Evolutionary conservation across 2,329 filamentous ascomycete species (phyloP).

Genomic region (Tricladium varicosporioides): DNA sequence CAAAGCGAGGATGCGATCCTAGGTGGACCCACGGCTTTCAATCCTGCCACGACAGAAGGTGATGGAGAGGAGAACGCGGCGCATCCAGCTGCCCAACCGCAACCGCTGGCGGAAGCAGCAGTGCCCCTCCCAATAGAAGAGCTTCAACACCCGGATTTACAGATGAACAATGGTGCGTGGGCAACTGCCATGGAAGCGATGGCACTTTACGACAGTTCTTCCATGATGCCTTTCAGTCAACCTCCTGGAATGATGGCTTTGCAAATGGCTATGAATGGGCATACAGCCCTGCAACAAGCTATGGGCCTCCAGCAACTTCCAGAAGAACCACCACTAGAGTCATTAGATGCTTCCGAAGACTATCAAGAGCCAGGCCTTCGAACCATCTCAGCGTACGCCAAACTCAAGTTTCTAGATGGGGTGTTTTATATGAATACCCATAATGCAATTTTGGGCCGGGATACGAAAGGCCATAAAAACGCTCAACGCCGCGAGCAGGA

Average conservation of each 20-base stretch:
- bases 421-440: conserved; percentile 78
- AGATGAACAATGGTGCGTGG: neutral
- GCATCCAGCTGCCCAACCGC: neutral
- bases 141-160: neutral
- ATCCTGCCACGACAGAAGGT: neutral
- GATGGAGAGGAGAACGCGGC: neutral
- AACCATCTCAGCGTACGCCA: conserved; percentile 47
- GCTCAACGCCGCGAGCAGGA: conserved; percentile 44
- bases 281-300: neutral
- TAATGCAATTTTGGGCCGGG: conserved; percentile 69
- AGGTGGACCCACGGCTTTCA: neutral
- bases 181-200: neutral
- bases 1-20: neutral
- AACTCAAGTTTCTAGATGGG: conserved; percentile 70
- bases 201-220: neutral
- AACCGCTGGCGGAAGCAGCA: neutral
- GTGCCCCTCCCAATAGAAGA: neutral
- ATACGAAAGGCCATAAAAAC: conserved; percentile 53
- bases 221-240: neutral
- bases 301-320: neutral
- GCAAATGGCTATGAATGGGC: conserved; percentile 13
- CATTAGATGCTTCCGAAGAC: conserved; percentile 17
- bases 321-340: conserved; percentile 1
- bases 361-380: neutral
- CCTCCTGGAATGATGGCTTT: conserved; percentile 6